A percentile compares a stretch with the other conserved stretches of the same genome.
phyloP scores from a whole-genome alignment of 768 basidiomycete genomes.

The Lactarius vividus region DNA sequence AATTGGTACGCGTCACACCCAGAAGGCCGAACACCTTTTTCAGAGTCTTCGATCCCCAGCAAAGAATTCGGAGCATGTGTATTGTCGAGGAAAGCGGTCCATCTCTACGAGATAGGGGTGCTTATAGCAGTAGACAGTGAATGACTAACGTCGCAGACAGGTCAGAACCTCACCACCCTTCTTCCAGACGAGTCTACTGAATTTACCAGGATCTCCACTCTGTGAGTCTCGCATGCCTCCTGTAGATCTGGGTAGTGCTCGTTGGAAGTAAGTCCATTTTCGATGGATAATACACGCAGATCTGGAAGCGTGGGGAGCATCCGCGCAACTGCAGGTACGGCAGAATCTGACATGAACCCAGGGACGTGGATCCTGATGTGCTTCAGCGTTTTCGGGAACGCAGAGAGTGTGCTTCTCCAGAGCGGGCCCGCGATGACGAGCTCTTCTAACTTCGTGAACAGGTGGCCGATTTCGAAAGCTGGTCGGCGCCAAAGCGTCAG shows the following conservation, averaged over 20 bases:
- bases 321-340: slow-evolving; percentile 4
- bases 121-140: background rate
- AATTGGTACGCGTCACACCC: background rate
- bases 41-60: background rate
- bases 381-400: slow-evolving; percentile 9
- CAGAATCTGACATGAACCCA: background rate
- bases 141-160: background rate
- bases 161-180: background rate
- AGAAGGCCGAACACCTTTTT: background rate
- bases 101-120: slow-evolving; percentile 16
- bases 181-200: slow-evolving; percentile 1
- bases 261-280: slow-evolving; percentile 2
- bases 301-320: slow-evolving; percentile 2
- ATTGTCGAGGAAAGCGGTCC: slow-evolving; percentile 20
- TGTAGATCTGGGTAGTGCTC: slow-evolving; percentile 7
- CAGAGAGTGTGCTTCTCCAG: slow-evolving; percentile 12
- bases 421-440: slow-evolving; percentile 13
- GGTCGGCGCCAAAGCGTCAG: slow-evolving; percentile 17
- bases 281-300: slow-evolving; percentile 13
- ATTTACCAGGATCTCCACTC: slow-evolving; percentile 10
- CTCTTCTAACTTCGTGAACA: slow-evolving; percentile 15
- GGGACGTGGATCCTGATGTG: slow-evolving; percentile 17
- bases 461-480: slow-evolving; percentile 1
- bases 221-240: background rate
- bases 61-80: slow-evolving; percentile 18